Percentiles rank a stretch among this genome's conserved stretches.
Conservation (phyloP, 257 asterid species). For the Solanum etuberosum region DNA sequence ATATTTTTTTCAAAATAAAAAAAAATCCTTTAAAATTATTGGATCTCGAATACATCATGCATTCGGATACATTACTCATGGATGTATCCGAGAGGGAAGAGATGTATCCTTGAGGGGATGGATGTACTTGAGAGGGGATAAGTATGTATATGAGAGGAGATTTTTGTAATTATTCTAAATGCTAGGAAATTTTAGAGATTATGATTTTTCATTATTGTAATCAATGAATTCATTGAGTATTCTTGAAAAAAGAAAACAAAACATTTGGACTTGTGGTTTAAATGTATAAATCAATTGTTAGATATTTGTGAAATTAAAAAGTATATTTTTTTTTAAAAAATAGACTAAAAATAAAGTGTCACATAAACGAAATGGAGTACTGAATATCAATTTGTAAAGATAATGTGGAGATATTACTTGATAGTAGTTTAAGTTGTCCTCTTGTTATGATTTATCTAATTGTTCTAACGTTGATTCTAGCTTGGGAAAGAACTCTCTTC, state of each 20-base stretch:
- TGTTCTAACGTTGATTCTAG: not conserved
- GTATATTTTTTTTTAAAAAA: too few relatives aligned
- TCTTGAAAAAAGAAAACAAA: too few relatives aligned
- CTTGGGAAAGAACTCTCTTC: not conserved
- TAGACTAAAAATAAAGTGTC: not conserved
- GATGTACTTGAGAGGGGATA: not conserved
- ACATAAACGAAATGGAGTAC: not conserved
- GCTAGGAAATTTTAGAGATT: not conserved
- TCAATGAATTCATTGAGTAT: too few relatives aligned
- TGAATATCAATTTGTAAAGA: not conserved
- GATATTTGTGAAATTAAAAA: not conserved
- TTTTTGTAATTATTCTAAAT: too few relatives aligned
- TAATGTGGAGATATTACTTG: not conserved
- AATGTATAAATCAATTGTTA: not conserved
- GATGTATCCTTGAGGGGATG: not conserved
- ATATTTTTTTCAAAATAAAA: too few relatives aligned
- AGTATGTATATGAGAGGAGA: not conserved
- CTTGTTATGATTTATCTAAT: not conserved
- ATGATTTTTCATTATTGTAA: not conserved
- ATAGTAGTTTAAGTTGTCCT: not conserved
- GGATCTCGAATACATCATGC: not conserved
- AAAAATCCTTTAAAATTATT: too few relatives aligned
- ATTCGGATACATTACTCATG: not conserved
- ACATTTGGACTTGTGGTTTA: not conserved
- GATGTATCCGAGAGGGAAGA: not conserved